Evolutionary conservation across 495 filamentous ascomycete genomes (phyloP).

Genomic region (Talaromyces trachyspermus): DNA sequence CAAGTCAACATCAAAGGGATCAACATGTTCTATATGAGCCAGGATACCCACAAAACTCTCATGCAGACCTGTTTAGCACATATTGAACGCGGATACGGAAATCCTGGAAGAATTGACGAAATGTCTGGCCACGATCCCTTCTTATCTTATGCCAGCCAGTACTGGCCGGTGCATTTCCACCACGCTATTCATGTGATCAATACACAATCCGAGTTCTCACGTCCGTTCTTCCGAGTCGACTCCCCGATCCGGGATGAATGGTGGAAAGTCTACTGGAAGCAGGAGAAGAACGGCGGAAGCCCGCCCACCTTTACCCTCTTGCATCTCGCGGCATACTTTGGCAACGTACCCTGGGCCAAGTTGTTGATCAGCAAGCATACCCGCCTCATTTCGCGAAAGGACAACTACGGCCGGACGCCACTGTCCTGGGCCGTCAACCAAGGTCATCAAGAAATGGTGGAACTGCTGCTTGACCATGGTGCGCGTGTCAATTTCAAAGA

Average conservation of each 20-base stretch:
- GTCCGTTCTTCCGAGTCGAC: constrained; percentile 17
- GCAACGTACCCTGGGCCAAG: constrained; percentile 20
- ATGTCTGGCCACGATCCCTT: constrained; percentile 12
- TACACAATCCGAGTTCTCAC: constrained; percentile 15
- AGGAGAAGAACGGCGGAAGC: constrained; percentile 19
- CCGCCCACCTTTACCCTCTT: constrained; percentile 24
- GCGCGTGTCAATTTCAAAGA: constrained; percentile 23
- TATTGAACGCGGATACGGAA: constrained; percentile 14
- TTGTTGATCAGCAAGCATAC: constrained; percentile 16
- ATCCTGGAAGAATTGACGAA: neutral
- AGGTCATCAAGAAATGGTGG: constrained; percentile 22
- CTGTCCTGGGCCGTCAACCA: constrained; percentile 9
- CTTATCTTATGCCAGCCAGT: constrained; percentile 17
- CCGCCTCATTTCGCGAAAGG: constrained; percentile 14
- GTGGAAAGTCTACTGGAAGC: constrained; percentile 23
- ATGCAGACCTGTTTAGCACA: constrained; percentile 20
- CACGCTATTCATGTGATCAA: constrained; percentile 12
- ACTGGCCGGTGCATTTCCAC: constrained; percentile 22
- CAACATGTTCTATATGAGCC: constrained; percentile 19
- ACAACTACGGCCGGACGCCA: constrained; percentile 12
- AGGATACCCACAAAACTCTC: constrained; percentile 17
- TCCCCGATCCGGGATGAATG: constrained; percentile 19
- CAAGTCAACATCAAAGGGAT: constrained; percentile 21
- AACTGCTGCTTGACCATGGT: constrained; percentile 22
- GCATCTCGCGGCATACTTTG: constrained; percentile 32